Percentiles rank a stretch among this genome's conserved stretches.
phyloP scores from a whole-genome alignment of 169 alveolate species.

The Plasmodium vivax region DNA sequence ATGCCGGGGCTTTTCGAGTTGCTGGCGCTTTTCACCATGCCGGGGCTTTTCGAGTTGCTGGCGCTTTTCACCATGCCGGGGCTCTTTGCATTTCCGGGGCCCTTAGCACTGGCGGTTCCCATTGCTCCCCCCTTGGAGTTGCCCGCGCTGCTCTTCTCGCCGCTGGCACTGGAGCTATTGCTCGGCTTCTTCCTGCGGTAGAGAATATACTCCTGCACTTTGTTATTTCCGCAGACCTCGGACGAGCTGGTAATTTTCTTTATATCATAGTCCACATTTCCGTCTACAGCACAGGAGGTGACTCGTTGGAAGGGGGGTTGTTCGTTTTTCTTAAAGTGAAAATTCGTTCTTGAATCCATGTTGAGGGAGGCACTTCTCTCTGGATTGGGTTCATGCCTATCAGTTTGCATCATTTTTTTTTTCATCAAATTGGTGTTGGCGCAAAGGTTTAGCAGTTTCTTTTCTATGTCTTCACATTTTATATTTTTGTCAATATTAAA shows the following conservation, averaged over 20 bases:
- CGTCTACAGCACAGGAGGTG: background rate
- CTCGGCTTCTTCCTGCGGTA: slow-evolving; percentile 32
- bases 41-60: background rate
- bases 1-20: background rate
- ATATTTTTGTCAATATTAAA: slow-evolving; percentile 48
- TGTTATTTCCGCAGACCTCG: slow-evolving; percentile 31
- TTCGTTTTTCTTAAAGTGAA: background rate
- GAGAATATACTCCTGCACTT: slow-evolving; percentile 56
- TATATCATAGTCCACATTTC: slow-evolving; percentile 44
- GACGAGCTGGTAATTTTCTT: slow-evolving; percentile 47
- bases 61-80: background rate
- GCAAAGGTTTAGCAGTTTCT: slow-evolving; percentile 26
- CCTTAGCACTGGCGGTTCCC: background rate
- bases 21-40: no score
- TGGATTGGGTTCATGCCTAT: background rate
- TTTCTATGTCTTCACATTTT: slow-evolving; percentile 41
- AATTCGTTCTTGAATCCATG: background rate
- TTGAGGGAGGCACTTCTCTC: background rate
- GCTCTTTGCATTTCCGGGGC: background rate
- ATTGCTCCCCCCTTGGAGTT: background rate
- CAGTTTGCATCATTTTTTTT: background rate
- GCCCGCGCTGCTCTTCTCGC: background rate
- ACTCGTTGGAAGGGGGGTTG: background rate
- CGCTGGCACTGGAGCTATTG: background rate
- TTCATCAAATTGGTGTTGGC: slow-evolving; percentile 15